Base-by-base conservation (phyloP, 2,329 filamentous ascomycete genomes). In the Microascus cirrosus region DNA sequence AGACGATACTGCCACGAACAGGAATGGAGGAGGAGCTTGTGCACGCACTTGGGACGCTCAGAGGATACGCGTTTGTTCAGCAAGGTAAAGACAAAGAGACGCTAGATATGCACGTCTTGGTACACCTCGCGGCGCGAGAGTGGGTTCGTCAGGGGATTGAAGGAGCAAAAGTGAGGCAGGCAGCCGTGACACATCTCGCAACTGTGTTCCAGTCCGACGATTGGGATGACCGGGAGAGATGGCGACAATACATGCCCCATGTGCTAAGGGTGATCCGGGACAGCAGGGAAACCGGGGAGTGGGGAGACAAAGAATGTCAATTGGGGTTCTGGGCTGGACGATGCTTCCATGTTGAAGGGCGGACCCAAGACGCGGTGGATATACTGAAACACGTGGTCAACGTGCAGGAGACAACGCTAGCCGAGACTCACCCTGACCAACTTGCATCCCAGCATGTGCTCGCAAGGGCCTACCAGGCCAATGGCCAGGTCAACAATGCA, bases 91-190 rank as follows among this genome's bases (percentile, higher is more conserved):
- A 62, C 2, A 56, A 55, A 2, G 58, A 69, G 0, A 60, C 65
- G 0, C 70, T 65, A 53, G 69, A 73, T 42, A 72, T 73, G 66
- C 71, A 73, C 56, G 62, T 66, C 12, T 61, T 74, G 0, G 70
- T 74, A 0, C 70, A 73, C 39, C 24, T 69, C 28, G 68, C 70
- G 5, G 66, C 62, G 2, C 55, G 61, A 32, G 58, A 65, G 7
- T 73, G 68, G 71, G 42, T 48, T 20, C 20, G 22, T 20, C 20
- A 22, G 11, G 18, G 11, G 8, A 48, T 48, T 22, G 20, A 22
- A 2, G 42, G 42, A 11, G 18, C 42, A 48, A 48, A 22, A 13
- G 42, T n/a, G 20, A 48, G 42, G 42, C 42, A 48, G 42, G 20
- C 20, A 48, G 18, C 20, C 22, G 20, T 48, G 15, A 11, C 20